phyloP scores from a whole-genome alignment of 139 green algal genomes.

The Desmodesmus armatus region DNA sequence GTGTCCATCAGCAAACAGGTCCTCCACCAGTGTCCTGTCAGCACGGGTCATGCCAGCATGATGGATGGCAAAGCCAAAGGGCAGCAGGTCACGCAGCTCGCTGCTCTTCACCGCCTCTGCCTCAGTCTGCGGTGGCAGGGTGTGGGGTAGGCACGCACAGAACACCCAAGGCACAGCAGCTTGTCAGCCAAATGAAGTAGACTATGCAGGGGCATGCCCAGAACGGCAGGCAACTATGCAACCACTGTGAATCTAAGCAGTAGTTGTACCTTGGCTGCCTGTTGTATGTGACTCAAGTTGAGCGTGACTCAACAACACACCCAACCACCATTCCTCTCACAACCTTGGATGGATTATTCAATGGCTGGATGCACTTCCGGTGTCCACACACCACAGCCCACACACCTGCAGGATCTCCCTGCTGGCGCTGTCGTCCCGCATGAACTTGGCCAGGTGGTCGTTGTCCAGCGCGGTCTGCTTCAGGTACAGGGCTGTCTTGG shows the following conservation, averaged over 20 bases:
- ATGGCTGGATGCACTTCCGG: too few species aligned
- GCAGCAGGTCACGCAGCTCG: slow-evolving; percentile 94
- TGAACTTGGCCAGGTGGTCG: slow-evolving; percentile 83
- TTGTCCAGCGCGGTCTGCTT: slow-evolving; percentile 85
- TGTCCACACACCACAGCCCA: too few species aligned
- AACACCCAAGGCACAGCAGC: not conserved
- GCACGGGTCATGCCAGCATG: slow-evolving; percentile 94
- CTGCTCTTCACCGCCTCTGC: slow-evolving; percentile 85
- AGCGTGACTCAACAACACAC: too few species aligned
- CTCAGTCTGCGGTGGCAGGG: slow-evolving; percentile 77
- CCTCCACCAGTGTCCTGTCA: slow-evolving; percentile 97
- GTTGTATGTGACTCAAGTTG: too few species aligned
- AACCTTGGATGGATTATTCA: not conserved
- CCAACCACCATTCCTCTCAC: too few species aligned
- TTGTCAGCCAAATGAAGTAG: too few species aligned
- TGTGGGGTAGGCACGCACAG: not conserved
- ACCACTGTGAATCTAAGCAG: too few species aligned
- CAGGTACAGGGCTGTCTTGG: slow-evolving; percentile 95
- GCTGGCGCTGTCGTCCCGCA: slow-evolving; percentile 82
- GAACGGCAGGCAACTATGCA: too few species aligned
- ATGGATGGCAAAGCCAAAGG: slow-evolving; percentile 97
- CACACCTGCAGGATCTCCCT: slow-evolving; percentile 85
- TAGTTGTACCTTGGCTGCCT: too few species aligned
- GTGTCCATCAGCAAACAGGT: slow-evolving; percentile 97
- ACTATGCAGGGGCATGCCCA: too few species aligned